phyloP scores from a whole-genome alignment of 495 filamentous ascomycete species.

The Astrothelium subdiscretum region DNA sequence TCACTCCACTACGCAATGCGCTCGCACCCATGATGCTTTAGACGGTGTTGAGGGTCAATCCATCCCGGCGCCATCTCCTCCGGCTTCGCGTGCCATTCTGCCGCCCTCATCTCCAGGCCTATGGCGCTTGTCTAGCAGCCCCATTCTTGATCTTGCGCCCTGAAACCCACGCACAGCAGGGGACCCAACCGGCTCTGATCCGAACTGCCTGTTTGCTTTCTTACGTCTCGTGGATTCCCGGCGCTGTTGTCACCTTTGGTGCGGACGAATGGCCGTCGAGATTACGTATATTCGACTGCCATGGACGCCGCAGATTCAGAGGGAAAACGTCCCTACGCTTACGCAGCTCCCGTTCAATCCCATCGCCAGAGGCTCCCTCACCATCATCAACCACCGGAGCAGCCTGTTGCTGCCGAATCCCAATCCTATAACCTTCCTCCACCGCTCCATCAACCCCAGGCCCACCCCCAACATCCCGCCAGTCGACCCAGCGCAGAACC shows the following conservation, averaged over 20 bases:
- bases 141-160: not conserved
- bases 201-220: not conserved
- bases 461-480: constrained; percentile 7
- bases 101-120: not conserved
- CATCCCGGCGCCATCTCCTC: not conserved
- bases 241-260: not conserved
- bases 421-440: constrained; percentile 4
- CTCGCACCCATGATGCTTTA: not conserved
- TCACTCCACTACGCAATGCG: not conserved
- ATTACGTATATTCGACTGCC: not conserved
- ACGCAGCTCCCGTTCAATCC: not conserved
- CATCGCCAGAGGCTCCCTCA: not conserved
- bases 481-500: constrained; percentile 6
- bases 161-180: not conserved
- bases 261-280: constrained; percentile 1
- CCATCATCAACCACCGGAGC: not conserved
- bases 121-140: not conserved
- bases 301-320: constrained; percentile 1
- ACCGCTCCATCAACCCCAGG: constrained; percentile 6
- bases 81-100: not conserved
- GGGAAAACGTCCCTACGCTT: constrained; percentile 1
- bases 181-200: not conserved
- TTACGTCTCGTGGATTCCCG: not conserved
- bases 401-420: not conserved
- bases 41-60: too few species aligned